Base-by-base conservation (phyloP, 345 rosid species). In the Salix udensis region DNA sequence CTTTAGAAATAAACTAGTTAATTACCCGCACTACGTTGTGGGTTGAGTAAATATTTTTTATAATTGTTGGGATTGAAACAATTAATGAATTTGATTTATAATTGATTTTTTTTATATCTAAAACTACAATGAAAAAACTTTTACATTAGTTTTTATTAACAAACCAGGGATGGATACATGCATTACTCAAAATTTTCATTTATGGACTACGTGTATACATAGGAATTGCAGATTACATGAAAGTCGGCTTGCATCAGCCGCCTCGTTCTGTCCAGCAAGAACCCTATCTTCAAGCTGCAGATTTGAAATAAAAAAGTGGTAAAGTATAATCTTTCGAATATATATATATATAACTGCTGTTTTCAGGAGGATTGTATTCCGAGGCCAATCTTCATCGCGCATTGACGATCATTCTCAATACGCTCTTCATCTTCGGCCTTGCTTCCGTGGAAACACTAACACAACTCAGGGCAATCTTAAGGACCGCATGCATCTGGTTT, bases 371-470 rank as follows among this genome's bases (percentile, higher is more conserved):
- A 65, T 28, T 69, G 42, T 34, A 4, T 36, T 15, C 18, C 4
- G 15, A 36, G 19, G 75, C 50, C 21, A 37, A 16, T 28, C 39
- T 76, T 86, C 76, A 90, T 74, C 90, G 84, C 46, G 87, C 95
- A 74, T 84, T 85, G 70, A 87, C 81, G 78, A 94, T 88, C 98
- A 92, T 86, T 67, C 87, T 73, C 28, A 89, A 86, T 68, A 91
- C 97, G 46, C 88, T 88, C 82, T 88, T 92, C 94, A 92, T 91
- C 84, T 91, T 92, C 0, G 98, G 97, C 86, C 98, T 90, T 61
- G 88, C 86, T 39, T 87, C 91, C 1, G 92, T 90, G 23, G 91
- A 81, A 74, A 81, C 72, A 81, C 85, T 83, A 37, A 92, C 94
- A 74, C 97, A 94, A 67, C 87, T 86, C 60, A 92, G 80, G 52